Evolutionary conservation across 768 basidiomycete genomes (phyloP).

Genomic region (Mycena pura): DNA sequence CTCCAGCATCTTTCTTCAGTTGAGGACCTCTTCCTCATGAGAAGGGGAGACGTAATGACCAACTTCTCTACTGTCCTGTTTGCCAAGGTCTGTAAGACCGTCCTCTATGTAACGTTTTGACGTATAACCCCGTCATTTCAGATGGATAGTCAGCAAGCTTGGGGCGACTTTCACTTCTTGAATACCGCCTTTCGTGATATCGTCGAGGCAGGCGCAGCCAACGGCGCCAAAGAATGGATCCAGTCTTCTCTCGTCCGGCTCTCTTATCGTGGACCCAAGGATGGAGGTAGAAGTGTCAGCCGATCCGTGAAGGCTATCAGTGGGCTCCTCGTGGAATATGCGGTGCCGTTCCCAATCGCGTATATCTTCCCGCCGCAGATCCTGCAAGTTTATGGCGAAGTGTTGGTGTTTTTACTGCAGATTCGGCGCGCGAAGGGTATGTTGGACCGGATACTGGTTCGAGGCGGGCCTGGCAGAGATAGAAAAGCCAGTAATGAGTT

Average conservation of each 20-base stretch:
- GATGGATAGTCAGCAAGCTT: slow-evolving; percentile 78
- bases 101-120: not conserved
- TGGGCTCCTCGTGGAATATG: slow-evolving; percentile 77
- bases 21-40: slow-evolving; percentile 78
- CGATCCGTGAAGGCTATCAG: slow-evolving; percentile 70
- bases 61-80: slow-evolving; percentile 79
- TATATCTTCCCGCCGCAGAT: slow-evolving; percentile 73
- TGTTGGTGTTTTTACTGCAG: slow-evolving; percentile 78
- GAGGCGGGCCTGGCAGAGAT: slow-evolving; percentile 48
- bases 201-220: slow-evolving; percentile 52
- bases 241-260: slow-evolving; percentile 75
- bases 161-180: slow-evolving; percentile 86
- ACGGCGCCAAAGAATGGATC: slow-evolving; percentile 59
- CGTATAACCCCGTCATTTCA: slow-evolving; percentile 31
- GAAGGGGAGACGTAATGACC: slow-evolving; percentile 77
- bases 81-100: slow-evolving; percentile 57
- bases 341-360: slow-evolving; percentile 79
- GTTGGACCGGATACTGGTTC: slow-evolving; percentile 72
- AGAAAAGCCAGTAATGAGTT: slow-evolving; percentile 50
- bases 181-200: slow-evolving; percentile 80
- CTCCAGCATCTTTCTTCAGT: slow-evolving; percentile 67
- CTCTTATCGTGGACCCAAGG: slow-evolving; percentile 63
- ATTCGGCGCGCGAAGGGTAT: slow-evolving; percentile 75
- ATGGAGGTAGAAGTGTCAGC: slow-evolving; percentile 50
- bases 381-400: slow-evolving; percentile 64